Conservation (phyloP, 2,329 filamentous ascomycete species). For the Fusarium bulbicola region DNA sequence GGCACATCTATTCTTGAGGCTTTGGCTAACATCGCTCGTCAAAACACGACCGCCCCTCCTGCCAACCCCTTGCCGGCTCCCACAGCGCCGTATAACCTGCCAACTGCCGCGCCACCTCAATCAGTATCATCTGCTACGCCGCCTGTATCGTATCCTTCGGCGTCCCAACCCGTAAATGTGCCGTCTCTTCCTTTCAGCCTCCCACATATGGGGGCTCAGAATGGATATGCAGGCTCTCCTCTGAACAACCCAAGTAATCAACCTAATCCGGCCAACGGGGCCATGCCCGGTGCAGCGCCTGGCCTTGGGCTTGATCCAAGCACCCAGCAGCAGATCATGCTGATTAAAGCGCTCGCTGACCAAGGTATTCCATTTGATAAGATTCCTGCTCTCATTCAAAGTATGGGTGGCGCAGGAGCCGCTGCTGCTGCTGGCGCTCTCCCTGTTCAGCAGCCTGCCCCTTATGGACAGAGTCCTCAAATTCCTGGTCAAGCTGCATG, state of each 20-base stretch:
- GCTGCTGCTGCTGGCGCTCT: constrained; percentile 47
- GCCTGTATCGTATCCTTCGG: constrained; percentile 51
- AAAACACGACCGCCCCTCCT: constrained; percentile 66
- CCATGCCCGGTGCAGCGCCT: constrained; percentile 46
- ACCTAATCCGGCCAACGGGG: constrained; percentile 44
- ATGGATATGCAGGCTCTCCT: constrained; percentile 45
- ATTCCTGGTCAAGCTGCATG: constrained; percentile 46
- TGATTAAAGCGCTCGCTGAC: constrained; percentile 78
- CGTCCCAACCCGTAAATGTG: constrained; percentile 68
- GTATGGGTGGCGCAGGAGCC: constrained; percentile 53
- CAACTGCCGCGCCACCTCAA: constrained; percentile 46
- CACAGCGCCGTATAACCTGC: constrained; percentile 54
- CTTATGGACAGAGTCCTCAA: constrained; percentile 56
- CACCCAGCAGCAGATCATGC: constrained; percentile 75
- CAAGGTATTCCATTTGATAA: constrained; percentile 82
- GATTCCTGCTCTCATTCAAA: constrained; percentile 69
- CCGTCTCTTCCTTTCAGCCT: constrained; percentile 56
- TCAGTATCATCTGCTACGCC: constrained; percentile 45
- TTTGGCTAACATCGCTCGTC: constrained; percentile 81
- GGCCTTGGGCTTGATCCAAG: constrained; percentile 58
- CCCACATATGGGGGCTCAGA: constrained; percentile 48
- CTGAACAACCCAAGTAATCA: constrained; percentile 43
- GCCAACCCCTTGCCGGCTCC: constrained; percentile 52
- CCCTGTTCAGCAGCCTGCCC: constrained; percentile 42
- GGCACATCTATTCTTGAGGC: constrained; percentile 76